phyloP scores from a whole-genome alignment of 2,329 filamentous ascomycete genomes.

The Aspergillus persii region DNA sequence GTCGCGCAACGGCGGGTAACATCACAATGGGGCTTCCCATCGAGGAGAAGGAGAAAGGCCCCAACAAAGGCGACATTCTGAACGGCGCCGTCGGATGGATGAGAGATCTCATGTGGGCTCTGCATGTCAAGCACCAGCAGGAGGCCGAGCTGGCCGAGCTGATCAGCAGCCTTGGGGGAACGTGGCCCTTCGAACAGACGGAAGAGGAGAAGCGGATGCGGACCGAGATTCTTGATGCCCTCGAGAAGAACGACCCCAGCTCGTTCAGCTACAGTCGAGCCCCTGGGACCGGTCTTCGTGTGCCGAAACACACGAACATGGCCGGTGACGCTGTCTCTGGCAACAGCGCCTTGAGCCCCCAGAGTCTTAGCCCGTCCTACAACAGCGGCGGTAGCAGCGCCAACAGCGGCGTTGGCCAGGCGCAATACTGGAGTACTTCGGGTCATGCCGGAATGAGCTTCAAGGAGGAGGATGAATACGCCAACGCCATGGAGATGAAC shows the following conservation, averaged over 20 bases:
- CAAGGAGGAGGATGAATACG: conserved; percentile 93
- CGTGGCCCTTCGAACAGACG: conserved; percentile 75
- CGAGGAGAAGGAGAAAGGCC: conserved; percentile 97
- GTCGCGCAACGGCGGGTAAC: conserved; percentile 74
- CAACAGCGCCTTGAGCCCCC: conserved; percentile 52
- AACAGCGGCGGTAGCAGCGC: conserved; percentile 68
- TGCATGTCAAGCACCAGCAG: conserved; percentile 83
- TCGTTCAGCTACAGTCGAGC: conserved; percentile 83
- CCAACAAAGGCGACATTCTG: conserved; percentile 97
- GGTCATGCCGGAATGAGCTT: conserved; percentile 65
- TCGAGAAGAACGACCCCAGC: conserved; percentile 72
- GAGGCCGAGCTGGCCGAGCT: conserved; percentile 81
- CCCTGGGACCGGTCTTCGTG: conserved; percentile 79
- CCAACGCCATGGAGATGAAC: conserved; percentile 73
- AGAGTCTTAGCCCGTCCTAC: conserved; percentile 66
- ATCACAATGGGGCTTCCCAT: conserved; percentile 90
- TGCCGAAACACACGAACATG: conserved; percentile 90
- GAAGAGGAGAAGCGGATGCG: conserved; percentile 97
- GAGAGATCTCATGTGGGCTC: conserved; percentile 94
- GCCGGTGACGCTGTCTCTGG: conserved; percentile 71
- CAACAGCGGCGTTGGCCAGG: conserved; percentile 46
- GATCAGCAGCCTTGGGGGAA: conserved; percentile 69
- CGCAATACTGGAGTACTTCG: conserved; percentile 53
- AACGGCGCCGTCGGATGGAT: conserved; percentile 98
- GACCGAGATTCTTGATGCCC: conserved; percentile 81